A percentile compares a stretch with the other conserved stretches of the same genome.
Conservation (phyloP, 2,329 filamentous ascomycete genomes). For the Myrmaecium sp. region DNA sequence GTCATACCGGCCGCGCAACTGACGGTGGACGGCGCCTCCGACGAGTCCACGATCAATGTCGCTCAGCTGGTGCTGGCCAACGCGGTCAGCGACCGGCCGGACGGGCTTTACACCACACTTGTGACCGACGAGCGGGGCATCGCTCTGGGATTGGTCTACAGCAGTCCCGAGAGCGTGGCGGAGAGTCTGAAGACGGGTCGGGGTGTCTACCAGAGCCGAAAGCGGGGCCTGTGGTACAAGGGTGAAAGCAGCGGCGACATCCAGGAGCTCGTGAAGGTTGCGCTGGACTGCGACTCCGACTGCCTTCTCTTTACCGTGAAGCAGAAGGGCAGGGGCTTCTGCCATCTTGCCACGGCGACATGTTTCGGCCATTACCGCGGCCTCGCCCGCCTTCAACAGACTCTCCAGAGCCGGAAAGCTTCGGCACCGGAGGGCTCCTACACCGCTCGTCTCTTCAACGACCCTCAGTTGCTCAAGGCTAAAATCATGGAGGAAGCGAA, state of each 20-base stretch:
- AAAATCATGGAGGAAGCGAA: conserved; percentile 99
- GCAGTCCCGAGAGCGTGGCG: conserved; percentile 73
- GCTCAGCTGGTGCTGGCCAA: conserved; percentile 55
- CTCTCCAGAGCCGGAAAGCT: conserved; percentile 61
- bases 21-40: conserved; percentile 45
- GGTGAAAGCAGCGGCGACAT: conserved; percentile 87
- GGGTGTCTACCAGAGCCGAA: conserved; percentile 91
- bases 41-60: conserved; percentile 45
- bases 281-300: conserved; percentile 85
- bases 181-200: conserved; percentile 68
- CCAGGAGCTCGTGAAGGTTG: conserved; percentile 72
- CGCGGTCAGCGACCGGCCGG: conserved; percentile 65
- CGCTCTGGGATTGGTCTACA: conserved; percentile 83
- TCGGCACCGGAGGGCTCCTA: conserved; percentile 83
- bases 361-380: conserved; percentile 81
- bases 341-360: conserved; percentile 77
- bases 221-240: conserved; percentile 92
- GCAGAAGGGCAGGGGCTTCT: conserved; percentile 81
- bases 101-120: conserved; percentile 74
- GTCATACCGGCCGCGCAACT: conserved; percentile 56
- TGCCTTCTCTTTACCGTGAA: conserved; percentile 78
- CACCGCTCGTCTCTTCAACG: conserved; percentile 81
- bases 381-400: conserved; percentile 73
- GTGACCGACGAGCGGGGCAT: conserved; percentile 78
- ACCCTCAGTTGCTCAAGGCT: conserved; percentile 72